phyloP scores from a whole-genome alignment of 345 rosid species.

The Lenwebbia sp. region DNA sequence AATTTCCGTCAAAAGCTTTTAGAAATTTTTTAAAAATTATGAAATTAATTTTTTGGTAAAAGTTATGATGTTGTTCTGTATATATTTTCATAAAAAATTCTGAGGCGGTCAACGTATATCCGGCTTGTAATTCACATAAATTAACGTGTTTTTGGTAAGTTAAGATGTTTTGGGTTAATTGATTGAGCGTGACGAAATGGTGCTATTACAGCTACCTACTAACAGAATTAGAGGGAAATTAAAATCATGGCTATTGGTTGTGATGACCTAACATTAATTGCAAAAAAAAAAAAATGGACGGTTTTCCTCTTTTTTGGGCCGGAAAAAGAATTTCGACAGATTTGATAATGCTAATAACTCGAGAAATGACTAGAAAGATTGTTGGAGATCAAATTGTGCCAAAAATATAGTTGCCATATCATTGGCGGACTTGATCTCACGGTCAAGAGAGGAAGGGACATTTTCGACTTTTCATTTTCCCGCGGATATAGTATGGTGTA shows the following conservation, averaged over 20 bases:
- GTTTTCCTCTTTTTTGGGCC: neutral
- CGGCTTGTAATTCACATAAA: accelerated
- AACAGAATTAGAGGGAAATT: accelerated
- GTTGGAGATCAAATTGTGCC: neutral
- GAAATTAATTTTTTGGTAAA: neutral
- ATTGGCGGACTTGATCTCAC: neutral
- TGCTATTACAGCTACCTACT: accelerated
- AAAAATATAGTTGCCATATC: neutral
- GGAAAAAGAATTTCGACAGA: neutral
- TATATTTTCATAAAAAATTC: neutral
- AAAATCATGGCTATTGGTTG: accelerated
- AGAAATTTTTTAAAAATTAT: neutral
- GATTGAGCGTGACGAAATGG: accelerated
- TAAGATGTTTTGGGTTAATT: neutral
- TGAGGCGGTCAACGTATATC: neutral
- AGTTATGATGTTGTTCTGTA: neutral
- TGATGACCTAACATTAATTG: neutral
- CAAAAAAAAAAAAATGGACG: neutral
- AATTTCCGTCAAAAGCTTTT: neutral
- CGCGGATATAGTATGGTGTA: neutral
- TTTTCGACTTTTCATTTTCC: neutral
- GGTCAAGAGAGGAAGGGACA: neutral
- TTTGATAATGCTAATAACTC: neutral
- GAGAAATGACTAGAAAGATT: neutral
- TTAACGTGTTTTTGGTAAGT: accelerated